Base-by-base conservation (phyloP, 305 asterid genomes). In the Rubia peregrina region DNA sequence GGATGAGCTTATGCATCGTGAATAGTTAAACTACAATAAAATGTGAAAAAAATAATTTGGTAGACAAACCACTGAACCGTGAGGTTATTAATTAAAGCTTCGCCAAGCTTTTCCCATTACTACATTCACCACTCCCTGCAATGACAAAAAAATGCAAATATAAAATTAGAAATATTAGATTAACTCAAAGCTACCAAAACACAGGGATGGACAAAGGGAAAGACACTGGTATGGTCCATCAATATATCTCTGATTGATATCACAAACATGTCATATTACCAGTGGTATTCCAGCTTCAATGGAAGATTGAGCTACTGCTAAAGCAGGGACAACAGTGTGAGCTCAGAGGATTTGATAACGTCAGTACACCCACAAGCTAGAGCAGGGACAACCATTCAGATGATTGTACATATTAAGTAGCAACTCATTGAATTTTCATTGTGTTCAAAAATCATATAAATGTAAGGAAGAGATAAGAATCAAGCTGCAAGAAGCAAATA, bases 261-360 rank as follows among this genome's bases (percentile, higher is more conserved):
- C n/a, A n/a, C n/a, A n/a, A 60, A 61, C 55, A 69, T 70, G 72
- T 61, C 70, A 78, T 59, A 77, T 66, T 88, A 90, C 97, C 79
- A 88, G 96, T 46, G 99, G 99, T 80, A 95, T 91, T 80, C 98
- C 99, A 75, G 99, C 96, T 88, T 91, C 91, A 78, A 91, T 83
- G 72, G 98, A n/a, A n/a, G n/a, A n/a, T 74, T 95, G 96, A 69
- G 95, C 99, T 56, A 96, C 97, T 24, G 98, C 99, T 77, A 95
- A 80, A 81, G 91, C 87, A 95, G 80, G 43, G 99, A n/a, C n/a
- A n/a, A n/a, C n/a, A n/a, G 98, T 51, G 97, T 95, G 77, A 91
- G 81, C 72, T 91, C 99, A 33, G 99, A 85, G 41, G 99, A 98
- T 79, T 95, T 91, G 68, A 95, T 74, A 43, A 91, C 95, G 71